Evolutionary conservation across 805 yeast genomes (phyloP).

Genomic region (Komagataella mondaviorum): DNA sequence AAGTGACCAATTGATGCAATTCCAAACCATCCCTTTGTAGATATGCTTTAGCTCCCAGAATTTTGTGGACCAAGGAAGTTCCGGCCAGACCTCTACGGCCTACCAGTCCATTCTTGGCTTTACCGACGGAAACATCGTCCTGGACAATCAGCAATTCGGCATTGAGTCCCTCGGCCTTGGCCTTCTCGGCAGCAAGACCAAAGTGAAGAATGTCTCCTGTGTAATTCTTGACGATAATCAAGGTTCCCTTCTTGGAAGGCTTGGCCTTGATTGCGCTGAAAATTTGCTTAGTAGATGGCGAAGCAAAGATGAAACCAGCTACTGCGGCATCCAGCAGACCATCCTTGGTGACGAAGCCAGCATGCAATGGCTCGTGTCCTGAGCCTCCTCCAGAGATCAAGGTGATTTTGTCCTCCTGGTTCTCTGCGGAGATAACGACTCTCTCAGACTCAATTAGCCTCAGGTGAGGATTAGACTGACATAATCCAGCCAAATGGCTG

Average conservation of each 20-base stretch:
- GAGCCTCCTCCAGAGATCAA: slow-evolving; percentile 88
- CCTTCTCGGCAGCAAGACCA: slow-evolving; percentile 83
- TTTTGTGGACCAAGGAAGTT: slow-evolving; percentile 75
- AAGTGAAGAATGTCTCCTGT: slow-evolving; percentile 92
- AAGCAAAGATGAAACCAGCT: slow-evolving; percentile 71
- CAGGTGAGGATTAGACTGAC: slow-evolving; percentile 39
- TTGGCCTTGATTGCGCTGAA: slow-evolving; percentile 51
- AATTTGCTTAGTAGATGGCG: slow-evolving; percentile 75
- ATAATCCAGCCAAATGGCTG: slow-evolving; percentile 37
- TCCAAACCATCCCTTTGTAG: slow-evolving; percentile 17
- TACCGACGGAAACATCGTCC: slow-evolving; percentile 93
- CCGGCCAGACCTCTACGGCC: slow-evolving; percentile 95
- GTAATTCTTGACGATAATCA: slow-evolving; percentile 79
- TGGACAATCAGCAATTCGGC: slow-evolving; percentile 69
- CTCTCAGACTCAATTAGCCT: slow-evolving; percentile 40
- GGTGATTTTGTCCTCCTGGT: slow-evolving; percentile 40
- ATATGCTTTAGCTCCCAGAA: slow-evolving; percentile 63
- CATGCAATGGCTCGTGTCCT: slow-evolving; percentile 93
- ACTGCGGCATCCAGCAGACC: slow-evolving; percentile 74
- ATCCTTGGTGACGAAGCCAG: slow-evolving; percentile 70
- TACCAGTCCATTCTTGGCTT: slow-evolving; percentile 77
- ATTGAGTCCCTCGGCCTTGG: slow-evolving; percentile 60
- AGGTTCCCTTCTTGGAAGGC: slow-evolving; percentile 45
- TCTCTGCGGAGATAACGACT: slow-evolving; percentile 29
- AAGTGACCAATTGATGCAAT: slow-evolving; percentile 36